Evolutionary conservation across 1,284 basidiomycete genomes (phyloP).

Genomic region (Thecaphora thlaspeos): DNA sequence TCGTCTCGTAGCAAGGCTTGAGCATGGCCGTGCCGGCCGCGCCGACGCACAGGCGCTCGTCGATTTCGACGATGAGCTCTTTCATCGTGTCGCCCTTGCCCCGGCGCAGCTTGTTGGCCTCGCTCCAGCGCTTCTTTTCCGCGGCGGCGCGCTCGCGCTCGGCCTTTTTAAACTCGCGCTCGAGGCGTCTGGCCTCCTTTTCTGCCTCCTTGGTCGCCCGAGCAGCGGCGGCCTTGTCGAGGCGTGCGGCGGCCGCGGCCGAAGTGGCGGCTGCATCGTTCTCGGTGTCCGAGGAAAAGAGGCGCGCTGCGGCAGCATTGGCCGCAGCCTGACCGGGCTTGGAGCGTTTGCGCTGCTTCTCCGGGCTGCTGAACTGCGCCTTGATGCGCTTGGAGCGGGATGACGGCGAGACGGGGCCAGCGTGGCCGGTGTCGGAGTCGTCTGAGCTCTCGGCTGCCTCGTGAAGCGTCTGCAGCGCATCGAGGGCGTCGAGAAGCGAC

Average conservation of each 20-base stretch:
- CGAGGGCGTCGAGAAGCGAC: slow-evolving; percentile 27
- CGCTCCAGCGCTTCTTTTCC: slow-evolving; percentile 27
- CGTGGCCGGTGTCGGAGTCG: no score
- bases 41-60: slow-evolving; percentile 16
- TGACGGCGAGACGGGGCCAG: no score
- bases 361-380: no score
- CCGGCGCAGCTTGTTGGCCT: slow-evolving; percentile 29
- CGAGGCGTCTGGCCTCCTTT: slow-evolving; percentile 16
- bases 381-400: no score
- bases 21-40: slow-evolving; percentile 5
- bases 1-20: slow-evolving; percentile 4
- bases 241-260: background rate
- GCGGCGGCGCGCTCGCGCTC: slow-evolving; percentile 10
- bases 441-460: no score
- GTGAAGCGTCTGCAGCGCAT: no score
- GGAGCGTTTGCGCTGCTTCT: no score
- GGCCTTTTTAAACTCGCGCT: slow-evolving; percentile 20
- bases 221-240: background rate
- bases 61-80: slow-evolving; percentile 33
- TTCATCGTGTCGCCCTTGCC: slow-evolving; percentile 34
- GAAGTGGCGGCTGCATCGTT: background rate
- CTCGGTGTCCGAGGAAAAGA: no score
- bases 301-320: no score
- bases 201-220: slow-evolving; percentile 7
- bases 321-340: no score